phyloP scores from a whole-genome alignment of 2,329 filamentous ascomycete genomes.

The Claviceps citrina region DNA sequence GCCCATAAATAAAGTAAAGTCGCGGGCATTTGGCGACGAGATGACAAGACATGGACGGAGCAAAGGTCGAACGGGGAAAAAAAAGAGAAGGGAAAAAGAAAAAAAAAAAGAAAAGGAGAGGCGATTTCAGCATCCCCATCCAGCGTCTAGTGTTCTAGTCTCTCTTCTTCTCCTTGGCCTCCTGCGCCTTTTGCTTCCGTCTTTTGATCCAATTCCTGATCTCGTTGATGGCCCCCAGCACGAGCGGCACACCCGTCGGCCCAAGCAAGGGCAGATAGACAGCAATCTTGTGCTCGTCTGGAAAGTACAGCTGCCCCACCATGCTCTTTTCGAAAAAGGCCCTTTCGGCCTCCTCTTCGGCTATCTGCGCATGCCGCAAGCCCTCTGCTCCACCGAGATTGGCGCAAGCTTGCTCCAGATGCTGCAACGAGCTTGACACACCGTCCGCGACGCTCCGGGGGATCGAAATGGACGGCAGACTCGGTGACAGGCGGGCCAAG shows the following conservation, averaged over 20 bases:
- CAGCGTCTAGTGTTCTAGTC: slow-evolving; percentile 16
- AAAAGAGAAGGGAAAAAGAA: not conserved
- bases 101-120: too few relatives aligned
- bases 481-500: slow-evolving; percentile 67
- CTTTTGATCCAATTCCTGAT: slow-evolving; percentile 45
- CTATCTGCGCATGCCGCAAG: slow-evolving; percentile 65
- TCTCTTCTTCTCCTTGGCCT: slow-evolving; percentile 23
- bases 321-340: slow-evolving; percentile 98
- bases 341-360: slow-evolving; percentile 76
- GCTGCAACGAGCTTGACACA: slow-evolving; percentile 62
- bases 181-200: slow-evolving; percentile 28
- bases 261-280: slow-evolving; percentile 87
- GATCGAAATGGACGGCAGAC: slow-evolving; percentile 80
- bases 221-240: slow-evolving; percentile 75
- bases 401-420: slow-evolving; percentile 63
- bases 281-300: slow-evolving; percentile 93
- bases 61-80: too few relatives aligned
- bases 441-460: slow-evolving; percentile 74
- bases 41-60: too few relatives aligned
- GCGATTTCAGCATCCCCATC: not conserved
- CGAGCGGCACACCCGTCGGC: slow-evolving; percentile 74
- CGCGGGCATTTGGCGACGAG: too few relatives aligned
- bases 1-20: too few relatives aligned
- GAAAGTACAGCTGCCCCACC: slow-evolving; percentile 97
- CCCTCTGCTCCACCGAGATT: slow-evolving; percentile 52